A percentile compares a stretch with the other conserved stretches of the same genome.
phyloP scores from a whole-genome alignment of 2,329 filamentous ascomycete species.

The Aschersonia sp. region DNA sequence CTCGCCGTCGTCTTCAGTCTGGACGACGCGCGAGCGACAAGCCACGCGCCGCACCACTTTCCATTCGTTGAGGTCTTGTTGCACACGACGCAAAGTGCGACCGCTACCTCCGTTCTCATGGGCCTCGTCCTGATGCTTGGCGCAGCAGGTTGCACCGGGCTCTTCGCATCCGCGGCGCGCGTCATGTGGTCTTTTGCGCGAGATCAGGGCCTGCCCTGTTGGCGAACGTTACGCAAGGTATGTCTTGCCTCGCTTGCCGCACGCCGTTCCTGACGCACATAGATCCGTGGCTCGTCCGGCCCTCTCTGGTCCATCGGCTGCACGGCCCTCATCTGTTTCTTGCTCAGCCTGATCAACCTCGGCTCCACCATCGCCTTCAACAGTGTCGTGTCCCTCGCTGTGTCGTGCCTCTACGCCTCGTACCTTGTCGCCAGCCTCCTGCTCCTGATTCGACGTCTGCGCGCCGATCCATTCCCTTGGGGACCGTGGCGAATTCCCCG shows the following conservation, averaged over 20 bases:
- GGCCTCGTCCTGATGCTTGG: constrained; percentile 32
- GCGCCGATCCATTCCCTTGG: constrained; percentile 21
- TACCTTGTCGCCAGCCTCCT: constrained; percentile 14
- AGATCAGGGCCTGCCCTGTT: constrained; percentile 17
- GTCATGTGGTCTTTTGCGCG: constrained; percentile 38
- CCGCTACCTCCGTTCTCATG: constrained; percentile 34
- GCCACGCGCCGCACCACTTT: constrained; percentile 28
- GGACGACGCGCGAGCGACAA: background rate
- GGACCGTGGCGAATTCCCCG: constrained; percentile 40
- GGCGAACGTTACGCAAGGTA: constrained; percentile 13
- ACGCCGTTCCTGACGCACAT: background rate
- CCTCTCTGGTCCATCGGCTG: constrained; percentile 13
- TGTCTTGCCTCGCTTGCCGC: background rate
- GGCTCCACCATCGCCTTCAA: constrained; percentile 16
- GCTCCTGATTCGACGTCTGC: constrained; percentile 13
- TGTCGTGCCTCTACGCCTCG: constrained; percentile 15
- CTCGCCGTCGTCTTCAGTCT: constrained; percentile 1
- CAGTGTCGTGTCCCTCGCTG: constrained; percentile 14
- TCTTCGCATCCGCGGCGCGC: constrained; percentile 41
- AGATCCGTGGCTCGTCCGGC: constrained; percentile 10
- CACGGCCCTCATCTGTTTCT: constrained; percentile 12
- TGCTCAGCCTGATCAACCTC: constrained; percentile 18
- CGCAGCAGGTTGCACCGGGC: constrained; percentile 33
- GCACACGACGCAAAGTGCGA: constrained; percentile 30
- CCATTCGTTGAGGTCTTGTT: constrained; percentile 46